Base-by-base conservation (phyloP, 176 grass and related monocot genomes). In the Phyllostachys edulis region DNA sequence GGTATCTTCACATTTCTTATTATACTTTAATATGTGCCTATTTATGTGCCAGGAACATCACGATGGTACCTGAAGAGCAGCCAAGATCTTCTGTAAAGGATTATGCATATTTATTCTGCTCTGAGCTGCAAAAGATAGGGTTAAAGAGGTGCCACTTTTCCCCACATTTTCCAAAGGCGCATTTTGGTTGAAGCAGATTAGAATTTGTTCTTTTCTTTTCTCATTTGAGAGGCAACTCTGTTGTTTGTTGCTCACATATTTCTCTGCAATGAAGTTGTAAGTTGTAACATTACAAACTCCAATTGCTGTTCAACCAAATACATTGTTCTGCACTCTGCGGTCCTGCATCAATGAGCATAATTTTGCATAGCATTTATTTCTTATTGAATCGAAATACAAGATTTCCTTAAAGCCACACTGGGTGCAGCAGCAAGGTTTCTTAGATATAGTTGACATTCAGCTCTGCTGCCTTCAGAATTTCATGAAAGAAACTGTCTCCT, bases 331-430 rank as follows among this genome's bases (percentile, higher is more conserved):
- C 26, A 79, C 59, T 45, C 39, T 45, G 14, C 24, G 29, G 44
- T 65, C 77, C 77, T 36, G 61, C 27, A 66, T 79, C 10, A 26
- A 36, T 18, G 21, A 66, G 17, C 26, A 50, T 46, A 49, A 65
- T 36, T 37, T 67, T 67, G 16, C 1, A 65, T 17, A 38, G 6
- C 38, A 68, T 37, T 59, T 49, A 14, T 68, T 75, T 65, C 66
- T 29, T 76, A 67, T 41, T 70, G 71, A 76, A 76, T 87, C 3
- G n/a, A 47, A 87, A 88, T 66, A 45, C 14, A 40, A 5, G 64
- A 40, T 79, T 63, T 86, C 15, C 61, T 68, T 75, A 65, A 27
- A 65, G 3, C 10, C 27, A 15, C 63, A 39, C 17, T 55, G 60
- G 36, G 15, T 17, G 47, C 47, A 16, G 49, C 49, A 51, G 49